Evolutionary conservation across 257 asterid genomes (phyloP), one percentile per base, ranked within the genome.

Genomic region (Lycium barbarum): DNA sequence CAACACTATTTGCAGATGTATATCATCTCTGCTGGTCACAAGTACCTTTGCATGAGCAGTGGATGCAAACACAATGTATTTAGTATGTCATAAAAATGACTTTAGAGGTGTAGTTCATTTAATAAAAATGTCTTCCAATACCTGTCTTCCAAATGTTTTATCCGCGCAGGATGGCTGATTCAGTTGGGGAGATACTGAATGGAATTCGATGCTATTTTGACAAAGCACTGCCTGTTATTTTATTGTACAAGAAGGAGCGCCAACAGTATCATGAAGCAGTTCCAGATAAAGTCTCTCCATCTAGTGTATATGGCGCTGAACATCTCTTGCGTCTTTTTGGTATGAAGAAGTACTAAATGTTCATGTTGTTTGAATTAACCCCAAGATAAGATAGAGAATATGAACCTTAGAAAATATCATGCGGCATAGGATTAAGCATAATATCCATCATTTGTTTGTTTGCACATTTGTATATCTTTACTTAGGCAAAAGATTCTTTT

Each of bases 321-420:
- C 99, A 97, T 93, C 92, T 97, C 45, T 84, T 97, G 86, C 98
- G 98, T 89, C 94, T 97, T 85, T 97, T 97, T 88, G 98, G 99
- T 97, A 95, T 88, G 93, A 74, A 63, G 36, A 78, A 78, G 22
- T 33, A 76, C 26, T 2, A 51, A 78, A 33, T 76, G 49, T 33
- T 53, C 62, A 78, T 33, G 15, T 53, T 53, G 8, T 14, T 78
- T 53, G 11, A 78, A 78, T 53, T 78, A 58, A 78, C 65, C 82
- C 13, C 65, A 26, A 26, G 43, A 74, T 18, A 74, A 26, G 43
- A 74, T 18, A 74, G 57, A 74, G 22, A 6, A 74, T 74, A 49
- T 49, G 65, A 26, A 78, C 47, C 47, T 78, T 26, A 14, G 9
- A 22, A 53, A 78, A 53, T 78, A 53, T 14, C 62, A 53, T 53